Conservation (phyloP, 78 protist species). For the Emiliania huxleyi region DNA sequence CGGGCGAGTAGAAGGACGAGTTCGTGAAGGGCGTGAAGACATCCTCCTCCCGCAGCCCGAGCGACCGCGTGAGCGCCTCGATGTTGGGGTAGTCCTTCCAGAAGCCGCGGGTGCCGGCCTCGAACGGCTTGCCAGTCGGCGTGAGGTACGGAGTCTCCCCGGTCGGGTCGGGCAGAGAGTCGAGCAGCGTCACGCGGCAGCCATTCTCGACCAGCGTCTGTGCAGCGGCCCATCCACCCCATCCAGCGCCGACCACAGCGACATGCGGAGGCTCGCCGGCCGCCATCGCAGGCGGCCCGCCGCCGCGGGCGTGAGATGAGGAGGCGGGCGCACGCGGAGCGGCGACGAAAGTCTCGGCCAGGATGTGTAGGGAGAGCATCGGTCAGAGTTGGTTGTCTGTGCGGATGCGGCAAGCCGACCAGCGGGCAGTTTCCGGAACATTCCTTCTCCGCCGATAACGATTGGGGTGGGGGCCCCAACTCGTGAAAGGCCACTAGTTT, state of each 20-base stretch:
- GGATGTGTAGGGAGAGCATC: too few species aligned
- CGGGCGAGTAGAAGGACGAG: slow-evolving; percentile 12
- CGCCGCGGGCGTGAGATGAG: too few species aligned
- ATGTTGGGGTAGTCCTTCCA: slow-evolving; percentile 57
- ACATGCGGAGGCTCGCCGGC: too few species aligned
- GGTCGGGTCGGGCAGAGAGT: slow-evolving; percentile 18
- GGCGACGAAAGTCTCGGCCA: too few species aligned
- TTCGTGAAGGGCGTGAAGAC: slow-evolving; percentile 30
- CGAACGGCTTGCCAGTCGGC: slow-evolving; percentile 41
- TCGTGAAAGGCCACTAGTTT: too few species aligned
- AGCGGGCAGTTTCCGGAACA: too few species aligned
- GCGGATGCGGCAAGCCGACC: too few species aligned
- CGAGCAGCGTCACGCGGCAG: slow-evolving; percentile 19
- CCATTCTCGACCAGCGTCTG: slow-evolving; percentile 33
- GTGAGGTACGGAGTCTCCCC: slow-evolving; percentile 29
- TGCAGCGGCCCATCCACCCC: slow-evolving; percentile 54
- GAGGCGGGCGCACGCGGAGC: too few species aligned
- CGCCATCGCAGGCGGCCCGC: too few species aligned
- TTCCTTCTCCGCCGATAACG: too few species aligned
- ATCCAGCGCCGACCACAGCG: slow-evolving; percentile 43
- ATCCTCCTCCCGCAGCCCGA: neutral
- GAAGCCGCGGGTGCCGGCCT: slow-evolving; percentile 31
- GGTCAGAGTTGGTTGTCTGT: too few species aligned
- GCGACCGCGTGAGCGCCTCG: neutral
- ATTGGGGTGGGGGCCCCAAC: too few species aligned